phyloP scores from a whole-genome alignment of 2,329 filamentous ascomycete genomes.

The Apiospora pterosperma region DNA sequence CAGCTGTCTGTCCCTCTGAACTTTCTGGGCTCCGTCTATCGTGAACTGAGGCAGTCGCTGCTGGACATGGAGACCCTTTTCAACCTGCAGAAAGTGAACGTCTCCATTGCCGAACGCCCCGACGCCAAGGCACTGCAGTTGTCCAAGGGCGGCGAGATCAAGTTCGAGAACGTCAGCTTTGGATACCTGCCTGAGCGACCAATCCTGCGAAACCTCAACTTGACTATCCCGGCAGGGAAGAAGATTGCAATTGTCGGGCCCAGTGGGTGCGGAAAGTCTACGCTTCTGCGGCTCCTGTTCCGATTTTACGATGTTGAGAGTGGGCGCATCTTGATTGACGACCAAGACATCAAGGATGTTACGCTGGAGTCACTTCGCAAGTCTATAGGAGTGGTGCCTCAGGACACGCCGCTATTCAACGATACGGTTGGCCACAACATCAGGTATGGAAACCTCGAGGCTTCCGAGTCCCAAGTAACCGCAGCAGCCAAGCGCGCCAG shows the following conservation, averaged over 20 bases:
- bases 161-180: constrained; percentile 92
- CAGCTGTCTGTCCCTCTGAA: constrained; percentile 96
- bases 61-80: constrained; percentile 99
- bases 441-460: constrained; percentile 80
- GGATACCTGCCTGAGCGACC: constrained; percentile 84
- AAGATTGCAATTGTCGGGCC: constrained; percentile 96
- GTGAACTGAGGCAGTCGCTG: constrained; percentile 89
- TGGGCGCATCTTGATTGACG: constrained; percentile 86
- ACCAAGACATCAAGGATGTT: constrained; percentile 84
- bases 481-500: constrained; percentile 78
- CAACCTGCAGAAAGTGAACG: constrained; percentile 94
- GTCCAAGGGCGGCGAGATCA: constrained; percentile 79
- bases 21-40: constrained; percentile 96
- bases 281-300: constrained; percentile 85
- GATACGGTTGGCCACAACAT: constrained; percentile 96
- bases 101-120: constrained; percentile 74
- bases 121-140: constrained; percentile 72
- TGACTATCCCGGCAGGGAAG: constrained; percentile 92
- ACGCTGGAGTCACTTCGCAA: constrained; percentile 77
- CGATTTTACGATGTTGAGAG: constrained; percentile 87
- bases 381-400: constrained; percentile 91
- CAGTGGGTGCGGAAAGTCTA: constrained; percentile 94
- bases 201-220: constrained; percentile 77
- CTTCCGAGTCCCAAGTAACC: constrained; percentile 67
- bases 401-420: constrained; percentile 96